phyloP scores from a whole-genome alignment of 805 yeast genomes.

The Ogataea polymorpha region DNA sequence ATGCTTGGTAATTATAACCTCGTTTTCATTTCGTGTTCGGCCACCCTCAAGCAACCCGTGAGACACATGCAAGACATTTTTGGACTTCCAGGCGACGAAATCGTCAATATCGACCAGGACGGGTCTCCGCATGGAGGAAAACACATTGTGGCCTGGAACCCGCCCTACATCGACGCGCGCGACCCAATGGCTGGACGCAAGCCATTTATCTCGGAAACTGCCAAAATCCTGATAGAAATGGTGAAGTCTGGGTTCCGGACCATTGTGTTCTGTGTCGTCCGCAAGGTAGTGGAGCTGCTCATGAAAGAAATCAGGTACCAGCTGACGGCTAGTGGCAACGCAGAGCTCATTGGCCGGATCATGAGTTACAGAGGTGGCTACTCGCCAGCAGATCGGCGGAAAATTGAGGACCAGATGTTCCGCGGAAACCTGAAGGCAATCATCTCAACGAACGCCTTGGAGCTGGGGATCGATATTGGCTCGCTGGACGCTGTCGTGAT shows the following conservation, averaged over 20 bases:
- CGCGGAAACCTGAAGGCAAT: constrained; percentile 81
- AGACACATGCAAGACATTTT: constrained; percentile 71
- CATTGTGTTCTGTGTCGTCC: constrained; percentile 85
- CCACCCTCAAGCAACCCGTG: constrained; percentile 77
- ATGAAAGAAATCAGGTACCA: constrained; percentile 77
- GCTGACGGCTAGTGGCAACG: constrained; percentile 42
- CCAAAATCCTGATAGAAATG: constrained; percentile 65
- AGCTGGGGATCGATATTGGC: constrained; percentile 93
- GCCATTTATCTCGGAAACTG: constrained; percentile 71
- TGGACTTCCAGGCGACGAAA: constrained; percentile 51
- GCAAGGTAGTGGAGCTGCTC: constrained; percentile 80
- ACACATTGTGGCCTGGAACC: constrained; percentile 78
- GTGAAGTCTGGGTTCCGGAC: constrained; percentile 66
- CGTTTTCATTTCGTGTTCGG: constrained; percentile 86
- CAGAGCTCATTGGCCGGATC: constrained; percentile 54
- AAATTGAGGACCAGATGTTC: constrained; percentile 88
- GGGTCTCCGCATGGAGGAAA: constrained; percentile 88
- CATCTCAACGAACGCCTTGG: constrained; percentile 92
- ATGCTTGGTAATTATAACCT: constrained; percentile 50
- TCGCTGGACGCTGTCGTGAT: constrained; percentile 86
- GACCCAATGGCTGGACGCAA: constrained; percentile 63
- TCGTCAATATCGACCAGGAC: constrained; percentile 64
- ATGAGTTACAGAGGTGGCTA: constrained; percentile 97
- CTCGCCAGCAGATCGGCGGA: constrained; percentile 77
- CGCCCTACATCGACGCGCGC: constrained; percentile 61